Evolutionary conservation across 2,329 filamentous ascomycete genomes (phyloP).

Genomic region (Alternaria sp.): DNA sequence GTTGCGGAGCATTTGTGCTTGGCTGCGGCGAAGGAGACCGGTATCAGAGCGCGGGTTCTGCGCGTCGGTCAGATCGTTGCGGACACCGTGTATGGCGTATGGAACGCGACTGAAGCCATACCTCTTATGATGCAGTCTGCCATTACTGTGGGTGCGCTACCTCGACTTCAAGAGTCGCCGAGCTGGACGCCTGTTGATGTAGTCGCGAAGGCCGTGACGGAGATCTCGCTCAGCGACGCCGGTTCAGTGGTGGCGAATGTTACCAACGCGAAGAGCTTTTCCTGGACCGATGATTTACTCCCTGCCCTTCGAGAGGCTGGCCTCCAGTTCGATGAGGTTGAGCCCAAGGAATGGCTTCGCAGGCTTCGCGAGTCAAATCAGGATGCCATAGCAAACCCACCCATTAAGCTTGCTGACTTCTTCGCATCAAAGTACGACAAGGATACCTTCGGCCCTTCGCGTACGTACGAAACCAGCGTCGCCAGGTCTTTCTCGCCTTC

Average conservation of each 20-base stretch:
- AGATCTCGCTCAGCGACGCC: constrained; percentile 35
- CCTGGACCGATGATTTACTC: constrained; percentile 64
- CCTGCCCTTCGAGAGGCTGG: constrained; percentile 59
- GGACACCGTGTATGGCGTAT: constrained; percentile 57
- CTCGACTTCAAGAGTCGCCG: constrained; percentile 53
- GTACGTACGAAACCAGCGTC: constrained; percentile 29
- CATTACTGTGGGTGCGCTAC: constrained; percentile 58
- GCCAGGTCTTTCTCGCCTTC: constrained; percentile 28
- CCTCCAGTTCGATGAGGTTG: constrained; percentile 36
- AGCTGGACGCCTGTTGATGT: constrained; percentile 48
- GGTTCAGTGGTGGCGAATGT: constrained; percentile 60
- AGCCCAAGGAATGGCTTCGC: constrained; percentile 37
- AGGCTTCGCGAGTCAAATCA: constrained; percentile 56
- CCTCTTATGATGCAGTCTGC: constrained; percentile 61
- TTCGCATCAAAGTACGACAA: constrained; percentile 62
- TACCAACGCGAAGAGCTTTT: constrained; percentile 60
- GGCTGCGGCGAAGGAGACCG: constrained; percentile 25
- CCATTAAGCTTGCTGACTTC: constrained; percentile 64
- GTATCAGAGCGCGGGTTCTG: constrained; percentile 38
- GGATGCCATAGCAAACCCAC: constrained; percentile 61
- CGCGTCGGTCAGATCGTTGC: constrained; percentile 59
- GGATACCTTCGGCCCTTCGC: constrained; percentile 21
- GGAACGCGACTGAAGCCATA: constrained; percentile 62
- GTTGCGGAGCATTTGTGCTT: constrained; percentile 58
- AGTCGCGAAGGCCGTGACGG: constrained; percentile 35